Conservation (phyloP, 2,329 filamentous ascomycete genomes). For the Coleophoma crateriformis region DNA sequence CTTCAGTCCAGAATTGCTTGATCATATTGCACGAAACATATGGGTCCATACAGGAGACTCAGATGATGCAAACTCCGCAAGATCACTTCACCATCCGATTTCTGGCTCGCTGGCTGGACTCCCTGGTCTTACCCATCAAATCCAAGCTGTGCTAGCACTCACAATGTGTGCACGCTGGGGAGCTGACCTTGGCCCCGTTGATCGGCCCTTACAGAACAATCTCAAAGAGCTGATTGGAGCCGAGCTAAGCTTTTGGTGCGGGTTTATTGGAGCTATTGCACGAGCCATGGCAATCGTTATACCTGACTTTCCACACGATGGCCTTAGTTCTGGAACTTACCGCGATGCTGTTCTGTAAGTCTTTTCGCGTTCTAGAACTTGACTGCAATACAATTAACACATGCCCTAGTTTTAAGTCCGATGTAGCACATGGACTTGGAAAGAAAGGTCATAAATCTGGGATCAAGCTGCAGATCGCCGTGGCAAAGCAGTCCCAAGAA, state of each 20-base stretch:
- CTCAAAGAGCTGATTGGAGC: constrained; percentile 18
- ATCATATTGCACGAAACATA: constrained; percentile 41
- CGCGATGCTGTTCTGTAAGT: not conserved
- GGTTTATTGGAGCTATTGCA: constrained; percentile 21
- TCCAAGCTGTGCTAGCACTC: constrained; percentile 66
- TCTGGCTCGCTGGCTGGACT: constrained; percentile 56
- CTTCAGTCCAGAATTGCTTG: constrained; percentile 36
- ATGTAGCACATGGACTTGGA: constrained; percentile 4
- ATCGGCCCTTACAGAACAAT: constrained; percentile 25
- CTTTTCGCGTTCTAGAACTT: too few relatives aligned
- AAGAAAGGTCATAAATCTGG: constrained; percentile 20
- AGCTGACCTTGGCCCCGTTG: constrained; percentile 46
- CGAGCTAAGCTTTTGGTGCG: constrained; percentile 24
- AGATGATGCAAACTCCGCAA: constrained; percentile 52
- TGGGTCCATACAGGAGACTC: constrained; percentile 47
- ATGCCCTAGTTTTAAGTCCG: constrained; percentile 1
- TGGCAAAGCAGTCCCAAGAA: constrained; percentile 12
- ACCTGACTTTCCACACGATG: constrained; percentile 9
- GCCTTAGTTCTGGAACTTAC: not conserved
- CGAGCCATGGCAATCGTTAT: constrained; percentile 10
- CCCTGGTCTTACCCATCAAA: constrained; percentile 69
- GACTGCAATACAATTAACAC: too few relatives aligned
- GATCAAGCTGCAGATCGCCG: constrained; percentile 31
- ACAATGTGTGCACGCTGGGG: constrained; percentile 72
- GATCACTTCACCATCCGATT: constrained; percentile 68